phyloP scores from a whole-genome alignment of 345 rosid genomes.

The Barbarea vulgaris region DNA sequence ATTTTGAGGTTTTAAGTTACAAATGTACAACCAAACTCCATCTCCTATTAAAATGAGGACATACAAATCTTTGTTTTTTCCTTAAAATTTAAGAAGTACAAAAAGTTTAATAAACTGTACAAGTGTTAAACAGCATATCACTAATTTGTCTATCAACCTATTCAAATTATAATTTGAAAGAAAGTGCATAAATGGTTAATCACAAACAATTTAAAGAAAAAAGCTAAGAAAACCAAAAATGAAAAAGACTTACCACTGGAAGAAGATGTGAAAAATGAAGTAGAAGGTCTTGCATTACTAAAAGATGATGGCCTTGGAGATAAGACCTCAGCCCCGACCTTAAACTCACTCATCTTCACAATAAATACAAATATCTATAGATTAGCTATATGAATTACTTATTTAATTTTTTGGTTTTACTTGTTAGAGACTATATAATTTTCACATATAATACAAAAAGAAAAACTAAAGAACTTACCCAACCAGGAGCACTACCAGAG shows the following conservation, averaged over 20 bases:
- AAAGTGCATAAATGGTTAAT: not conserved
- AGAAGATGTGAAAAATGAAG: constrained; percentile 64
- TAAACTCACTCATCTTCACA: constrained; percentile 84
- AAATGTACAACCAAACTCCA: not conserved
- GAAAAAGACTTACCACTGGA: constrained; percentile 54
- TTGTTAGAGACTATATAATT: not conserved
- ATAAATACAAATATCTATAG: not conserved
- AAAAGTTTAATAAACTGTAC: not conserved
- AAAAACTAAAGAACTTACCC: constrained; percentile 58
- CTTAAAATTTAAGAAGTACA: not conserved
- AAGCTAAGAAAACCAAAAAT: not conserved
- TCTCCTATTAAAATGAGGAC: not conserved
- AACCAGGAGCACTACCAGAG: constrained; percentile 74
- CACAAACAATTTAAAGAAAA: not conserved
- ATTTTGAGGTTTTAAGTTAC: not conserved
- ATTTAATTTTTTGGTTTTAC: not conserved
- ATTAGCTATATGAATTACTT: constrained; percentile 9
- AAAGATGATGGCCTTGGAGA: constrained; percentile 53
- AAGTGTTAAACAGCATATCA: not conserved
- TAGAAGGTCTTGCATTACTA: constrained; percentile 58
- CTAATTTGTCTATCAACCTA: not conserved
- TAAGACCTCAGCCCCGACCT: constrained; percentile 66
- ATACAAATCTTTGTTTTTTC: not conserved
- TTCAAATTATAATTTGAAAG: not conserved
- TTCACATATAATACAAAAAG: not conserved